Evolutionary conservation across 1,284 basidiomycete species (phyloP), one percentile per base, ranked within the genome.

Genomic region (Lentinula novae-zelandiae): DNA sequence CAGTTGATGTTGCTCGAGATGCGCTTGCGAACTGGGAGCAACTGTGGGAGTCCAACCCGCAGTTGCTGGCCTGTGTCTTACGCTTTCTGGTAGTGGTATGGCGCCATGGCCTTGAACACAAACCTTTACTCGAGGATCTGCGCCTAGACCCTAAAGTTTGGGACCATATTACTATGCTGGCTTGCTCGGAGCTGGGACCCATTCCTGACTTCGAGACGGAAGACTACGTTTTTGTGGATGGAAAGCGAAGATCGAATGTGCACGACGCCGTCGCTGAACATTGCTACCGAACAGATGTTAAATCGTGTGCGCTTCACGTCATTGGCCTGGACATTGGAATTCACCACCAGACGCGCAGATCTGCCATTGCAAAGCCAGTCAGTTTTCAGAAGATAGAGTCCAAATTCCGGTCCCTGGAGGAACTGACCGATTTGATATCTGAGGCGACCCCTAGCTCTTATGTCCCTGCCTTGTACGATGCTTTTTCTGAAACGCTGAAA

Each of bases 11-110:
- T 5, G 93, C 92, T 0, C 77, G 82, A 6, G 83, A 89, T 34
- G 83, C 86, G 61, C 75, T 93, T 12, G 77, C 77, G 5, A 80
- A 78, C 39, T 93, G 92, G 92, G 83, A 84, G 57, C 82, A 83
- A 36, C 73, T 89, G 54, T 92, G 90, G 87, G 83, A 89, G 44
- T 71, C 82, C 27, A 91, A 91, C 61, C 92, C 94, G 0, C 82
- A 88, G 34, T 75, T 95, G 10, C 80, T 98, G 6, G 83, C 89
- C 1, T 85, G 88, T 9, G 82, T 93, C 5, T 75, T 97, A 57
- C 79, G 84, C 8, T 97, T 96, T 76, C 75, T 96, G 61, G 85
- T 90, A 64, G 81, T 87, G 8, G 87, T 93, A 1, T 96, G 92
- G 92, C 83, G 88, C 66, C 92, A 93, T 67, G 89, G 85, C 6